Base-by-base conservation (phyloP, 1,139 yeast species). In the Hanseniaspora gamundiae region DNA sequence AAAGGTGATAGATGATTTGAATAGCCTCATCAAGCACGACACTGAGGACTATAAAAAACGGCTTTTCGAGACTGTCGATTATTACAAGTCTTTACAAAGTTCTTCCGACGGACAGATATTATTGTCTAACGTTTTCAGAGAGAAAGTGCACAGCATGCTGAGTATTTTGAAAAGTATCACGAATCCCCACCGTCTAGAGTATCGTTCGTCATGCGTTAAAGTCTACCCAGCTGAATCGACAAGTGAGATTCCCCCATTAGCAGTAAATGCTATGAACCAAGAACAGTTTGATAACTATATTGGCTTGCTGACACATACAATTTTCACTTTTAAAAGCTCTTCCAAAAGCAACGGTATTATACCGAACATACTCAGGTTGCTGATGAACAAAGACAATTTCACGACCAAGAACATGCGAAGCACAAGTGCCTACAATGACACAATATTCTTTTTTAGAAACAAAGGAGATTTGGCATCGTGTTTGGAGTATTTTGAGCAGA, bases 381-480 rank as follows among this genome's bases (percentile, higher is more conserved):
- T 71, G 36, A 56, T 70, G 49, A 67, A 70, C 47, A 67, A 68
- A 24, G 54, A 62, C 30, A 70, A 69, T 47, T 48, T 58, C 2
- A 57, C 52, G 19, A 68, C 73, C 0, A 43, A 54, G 6, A 53
- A 53, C 10, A 49, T 61, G 17, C 55, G 65, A 24, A 66, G 69
- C 2, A 52, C 66, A 0, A 57, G 57, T 14, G 55, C 68, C 1
- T 73, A 63, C 51, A 74, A 75, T 50, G 66, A 66, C 47, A 61
- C 69, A 39, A 65, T 75, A 2, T 66, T 60, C 45, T 70, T 64
- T 49, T 68, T 62, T 46, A 52, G 65, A 16, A 50, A 61, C 21
- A 62, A 60, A 38, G 55, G 59, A 45, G 67, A 69, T 48, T 60
- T 70, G 33, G 67, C 71, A 22, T 54, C 69, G 0, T 69, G 73